Conservation (phyloP, 345 rosid species). For the Ricinus communis region DNA sequence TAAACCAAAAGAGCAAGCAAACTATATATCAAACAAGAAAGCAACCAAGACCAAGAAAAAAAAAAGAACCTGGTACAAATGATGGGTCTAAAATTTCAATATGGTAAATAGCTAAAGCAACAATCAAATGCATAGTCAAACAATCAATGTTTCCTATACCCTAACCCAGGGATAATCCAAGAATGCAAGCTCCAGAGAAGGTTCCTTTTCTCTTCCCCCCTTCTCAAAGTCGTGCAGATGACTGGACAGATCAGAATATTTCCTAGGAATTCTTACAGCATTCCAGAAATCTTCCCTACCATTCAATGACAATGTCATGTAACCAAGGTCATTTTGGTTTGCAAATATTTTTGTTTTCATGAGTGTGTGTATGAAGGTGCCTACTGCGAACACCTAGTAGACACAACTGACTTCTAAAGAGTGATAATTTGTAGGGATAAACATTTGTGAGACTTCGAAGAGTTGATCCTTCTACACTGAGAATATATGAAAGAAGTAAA, state of each 20-base stretch:
- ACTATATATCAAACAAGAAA: neutral
- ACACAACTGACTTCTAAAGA: neutral
- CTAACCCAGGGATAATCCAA: neutral
- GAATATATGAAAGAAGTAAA: neutral
- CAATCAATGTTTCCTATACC: neutral
- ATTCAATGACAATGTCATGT: neutral
- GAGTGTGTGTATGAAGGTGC: neutral
- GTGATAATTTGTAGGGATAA: neutral
- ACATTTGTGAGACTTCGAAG: neutral
- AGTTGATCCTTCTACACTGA: neutral
- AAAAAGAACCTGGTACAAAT: neutral
- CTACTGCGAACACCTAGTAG: neutral
- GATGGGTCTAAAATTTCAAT: neutral
- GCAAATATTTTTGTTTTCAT: neutral
- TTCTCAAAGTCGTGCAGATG: no score
- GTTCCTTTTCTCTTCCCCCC: neutral
- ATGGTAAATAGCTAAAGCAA: neutral
- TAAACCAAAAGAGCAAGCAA: neutral
- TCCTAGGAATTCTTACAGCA: conserved; percentile 5
- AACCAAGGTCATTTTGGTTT: neutral
- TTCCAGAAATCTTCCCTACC: neutral
- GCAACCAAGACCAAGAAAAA: neutral
- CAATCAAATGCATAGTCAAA: neutral
- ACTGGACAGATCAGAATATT: neutral
- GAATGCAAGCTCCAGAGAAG: neutral